These are phyloP conservation scores for Fusarium sororula DNA, from an alignment of 2,329 filamentous ascomycete genomes.

Conservation along the genomic window DNA sequence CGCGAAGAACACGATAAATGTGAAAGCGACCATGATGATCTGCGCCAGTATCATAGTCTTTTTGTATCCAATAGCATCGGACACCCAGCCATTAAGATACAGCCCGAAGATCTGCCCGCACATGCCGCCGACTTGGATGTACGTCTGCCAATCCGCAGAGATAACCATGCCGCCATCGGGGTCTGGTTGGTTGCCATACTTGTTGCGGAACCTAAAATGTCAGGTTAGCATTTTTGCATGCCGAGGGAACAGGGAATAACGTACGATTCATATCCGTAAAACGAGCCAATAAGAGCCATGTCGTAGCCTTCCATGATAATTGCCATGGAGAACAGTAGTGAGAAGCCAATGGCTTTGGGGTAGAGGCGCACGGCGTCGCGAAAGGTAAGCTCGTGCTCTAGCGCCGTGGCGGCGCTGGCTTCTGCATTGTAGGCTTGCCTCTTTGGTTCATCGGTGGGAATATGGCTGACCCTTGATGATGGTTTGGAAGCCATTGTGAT, in stretches of 20 bases:
- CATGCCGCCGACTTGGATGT: conserved; percentile 51
- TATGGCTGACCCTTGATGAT: background rate
- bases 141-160: conserved; percentile 46
- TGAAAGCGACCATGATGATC: conserved; percentile 60
- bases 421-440: conserved; percentile 5
- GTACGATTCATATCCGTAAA: conserved; percentile 51
- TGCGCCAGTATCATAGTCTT: conserved; percentile 66
- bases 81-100: conserved; percentile 68
- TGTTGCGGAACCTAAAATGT: conserved; percentile 51
- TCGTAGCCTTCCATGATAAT: conserved; percentile 56
- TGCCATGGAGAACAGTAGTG: conserved; percentile 52
- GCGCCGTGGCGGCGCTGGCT: conserved; percentile 51
- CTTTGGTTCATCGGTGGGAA: background rate
- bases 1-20: conserved; percentile 68
- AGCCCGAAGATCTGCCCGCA: conserved; percentile 71
- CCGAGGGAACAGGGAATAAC: background rate
- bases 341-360: conserved; percentile 55
- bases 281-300: conserved; percentile 51
- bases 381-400: conserved; percentile 51
- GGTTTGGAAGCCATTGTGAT: background rate
- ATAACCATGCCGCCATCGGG: conserved; percentile 30
- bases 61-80: conserved; percentile 68
- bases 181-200: conserved; percentile 53
- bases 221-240: background rate
- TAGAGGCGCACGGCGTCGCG: conserved; percentile 50